A percentile compares a stretch with the other conserved stretches of the same genome.
Evolutionary conservation across 371 early-diverging fungal genomes (phyloP).

Genomic region (Mucor mucedo): DNA sequence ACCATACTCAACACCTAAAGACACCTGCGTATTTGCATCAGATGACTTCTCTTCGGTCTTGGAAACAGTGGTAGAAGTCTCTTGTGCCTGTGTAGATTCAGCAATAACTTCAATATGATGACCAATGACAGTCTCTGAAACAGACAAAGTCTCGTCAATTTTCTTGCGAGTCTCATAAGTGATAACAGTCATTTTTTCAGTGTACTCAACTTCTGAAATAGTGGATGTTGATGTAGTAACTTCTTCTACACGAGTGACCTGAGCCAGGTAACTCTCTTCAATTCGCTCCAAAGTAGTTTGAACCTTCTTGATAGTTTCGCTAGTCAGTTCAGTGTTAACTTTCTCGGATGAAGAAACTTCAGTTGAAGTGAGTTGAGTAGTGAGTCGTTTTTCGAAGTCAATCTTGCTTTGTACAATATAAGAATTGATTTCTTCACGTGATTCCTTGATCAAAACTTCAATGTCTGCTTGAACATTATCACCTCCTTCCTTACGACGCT

Average conservation of each 20-base stretch:
- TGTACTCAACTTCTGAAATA: constrained; percentile 19
- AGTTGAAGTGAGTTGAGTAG: constrained; percentile 2
- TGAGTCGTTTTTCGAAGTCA: constrained; percentile 25
- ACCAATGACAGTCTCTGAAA: constrained; percentile 30
- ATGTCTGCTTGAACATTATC: constrained; percentile 33
- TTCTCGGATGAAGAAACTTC: constrained; percentile 5
- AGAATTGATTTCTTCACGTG: constrained; percentile 17
- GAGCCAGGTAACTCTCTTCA: constrained; percentile 25
- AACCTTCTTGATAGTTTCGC: constrained; percentile 35
- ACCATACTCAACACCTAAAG: constrained; percentile 31
- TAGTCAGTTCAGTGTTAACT: constrained; percentile 17
- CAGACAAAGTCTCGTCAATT: constrained; percentile 23
- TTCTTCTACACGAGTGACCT: constrained; percentile 33
- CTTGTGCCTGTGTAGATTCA: constrained; percentile 13
- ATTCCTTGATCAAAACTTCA: constrained; percentile 31
- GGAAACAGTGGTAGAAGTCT: constrained; percentile 5
- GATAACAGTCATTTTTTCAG: constrained; percentile 19
- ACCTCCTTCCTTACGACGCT: constrained; percentile 41
- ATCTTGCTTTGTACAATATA: constrained; percentile 26
- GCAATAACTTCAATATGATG: constrained; percentile 33
- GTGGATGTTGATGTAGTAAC: constrained; percentile 14
- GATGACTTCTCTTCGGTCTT: constrained; percentile 3
- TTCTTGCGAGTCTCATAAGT: constrained; percentile 23
- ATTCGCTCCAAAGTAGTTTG: constrained; percentile 27
- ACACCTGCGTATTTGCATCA: constrained; percentile 8